Base-by-base conservation (phyloP, 1,139 yeast species). In the Candida mesenterica region DNA sequence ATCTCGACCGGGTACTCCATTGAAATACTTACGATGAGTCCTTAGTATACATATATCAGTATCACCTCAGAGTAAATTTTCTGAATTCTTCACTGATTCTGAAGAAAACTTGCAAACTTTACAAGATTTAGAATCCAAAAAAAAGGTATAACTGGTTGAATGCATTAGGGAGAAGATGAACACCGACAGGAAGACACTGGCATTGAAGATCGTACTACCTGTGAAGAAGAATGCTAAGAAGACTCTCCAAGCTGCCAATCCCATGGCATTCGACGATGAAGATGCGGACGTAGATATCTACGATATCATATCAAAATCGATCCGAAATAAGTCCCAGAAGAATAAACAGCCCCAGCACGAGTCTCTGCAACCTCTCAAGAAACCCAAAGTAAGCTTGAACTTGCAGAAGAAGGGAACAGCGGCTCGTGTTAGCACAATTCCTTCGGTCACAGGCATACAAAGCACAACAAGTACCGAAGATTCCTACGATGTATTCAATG, bases 211-310 rank as follows among this genome's bases (percentile, higher is more conserved):
- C 17, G 28, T 15, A 14, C 28, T 25, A 25, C 28, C 28, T 25
- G 6, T 9, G 9, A 29, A 23, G 18, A 30, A 34, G 15, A 24
- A 20, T 15, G 6, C 15, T 13, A 27, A 34, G 25, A 24, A 9
- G n/a, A n/a, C n/a, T 19, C 6, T 19, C 22, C 22, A 6, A 19
- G 22, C 22, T 19, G 8, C 22, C n/a, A n/a, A n/a, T 29, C 24
- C 37, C 16, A 17, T 33, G n/a, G 15, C 15, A 13, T 14, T 15
- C 16, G 15, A 19, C 18, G 37, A 36, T 20, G 16, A 20, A 6
- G 41, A 36, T 18, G 37, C 28, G 13, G 41, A 41, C 14, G 38
- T 39, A 12, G 47, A 42, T 23, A 42, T 44, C 10, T 40, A 42
- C 19, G 46, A 44, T 16, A 28, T 38, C 28, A 34, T 40, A 9